Conservation (phyloP, 2,329 filamentous ascomycete genomes). For the Fusarium verticillioides region DNA sequence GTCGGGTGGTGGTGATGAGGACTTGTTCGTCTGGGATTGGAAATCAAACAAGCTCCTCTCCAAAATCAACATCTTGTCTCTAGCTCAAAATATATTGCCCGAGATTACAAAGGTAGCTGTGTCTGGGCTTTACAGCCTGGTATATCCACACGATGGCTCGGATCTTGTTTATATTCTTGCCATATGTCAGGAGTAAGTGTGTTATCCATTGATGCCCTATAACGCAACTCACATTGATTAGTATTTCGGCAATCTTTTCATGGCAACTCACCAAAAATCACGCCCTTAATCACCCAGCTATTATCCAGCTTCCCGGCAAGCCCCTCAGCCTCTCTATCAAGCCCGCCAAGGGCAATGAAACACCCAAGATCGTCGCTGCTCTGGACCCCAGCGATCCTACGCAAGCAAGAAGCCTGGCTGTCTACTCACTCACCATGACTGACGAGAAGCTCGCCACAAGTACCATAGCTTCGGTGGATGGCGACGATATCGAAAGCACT, state of each 20-base stretch:
- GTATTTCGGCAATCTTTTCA: slow-evolving; percentile 71
- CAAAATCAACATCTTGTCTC: slow-evolving; percentile 62
- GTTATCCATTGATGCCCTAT: background rate
- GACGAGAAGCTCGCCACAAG: slow-evolving; percentile 49
- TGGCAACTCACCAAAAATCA: slow-evolving; percentile 65
- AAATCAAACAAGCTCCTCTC: slow-evolving; percentile 62
- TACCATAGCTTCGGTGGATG: slow-evolving; percentile 41
- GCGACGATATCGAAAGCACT: slow-evolving; percentile 39
- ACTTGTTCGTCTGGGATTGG: slow-evolving; percentile 89
- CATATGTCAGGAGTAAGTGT: slow-evolving; percentile 67
- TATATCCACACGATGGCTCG: slow-evolving; percentile 45
- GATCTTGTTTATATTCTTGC: slow-evolving; percentile 57
- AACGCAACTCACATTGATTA: slow-evolving; percentile 46
- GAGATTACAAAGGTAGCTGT: slow-evolving; percentile 59
- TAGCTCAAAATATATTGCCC: slow-evolving; percentile 52
- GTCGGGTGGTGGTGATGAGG: slow-evolving; percentile 87
- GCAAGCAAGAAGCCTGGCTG: slow-evolving; percentile 46
- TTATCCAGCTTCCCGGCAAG: slow-evolving; percentile 70
- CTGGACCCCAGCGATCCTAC: slow-evolving; percentile 51
- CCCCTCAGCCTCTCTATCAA: slow-evolving; percentile 65
- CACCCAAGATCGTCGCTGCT: slow-evolving; percentile 52
- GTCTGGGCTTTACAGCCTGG: slow-evolving; percentile 53
- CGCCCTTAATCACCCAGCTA: slow-evolving; percentile 58
- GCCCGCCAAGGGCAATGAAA: slow-evolving; percentile 27
- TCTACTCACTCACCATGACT: slow-evolving; percentile 47